phyloP scores from a whole-genome alignment of 129 eudicot species.

The Mikania micrantha region DNA sequence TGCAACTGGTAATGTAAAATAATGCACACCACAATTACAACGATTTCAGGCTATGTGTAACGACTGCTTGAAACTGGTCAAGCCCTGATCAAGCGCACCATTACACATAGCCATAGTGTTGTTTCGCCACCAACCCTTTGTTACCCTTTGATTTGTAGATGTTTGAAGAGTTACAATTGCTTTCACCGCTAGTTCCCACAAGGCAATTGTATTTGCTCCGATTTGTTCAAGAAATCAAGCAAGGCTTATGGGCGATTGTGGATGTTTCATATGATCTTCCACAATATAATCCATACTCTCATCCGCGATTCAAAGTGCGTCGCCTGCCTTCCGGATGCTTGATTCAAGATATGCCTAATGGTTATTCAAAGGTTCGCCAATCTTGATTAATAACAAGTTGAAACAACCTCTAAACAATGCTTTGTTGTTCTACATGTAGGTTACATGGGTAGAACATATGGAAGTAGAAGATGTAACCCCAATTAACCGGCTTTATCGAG shows the following conservation, averaged over 20 bases:
- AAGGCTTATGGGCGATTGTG: conserved; percentile 59
- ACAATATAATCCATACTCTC: conserved; percentile 22
- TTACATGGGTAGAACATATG: conserved; percentile 64
- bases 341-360: conserved; percentile 66
- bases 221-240: conserved; percentile 56
- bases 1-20: conserved; percentile 49
- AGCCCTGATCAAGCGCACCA: too few species aligned
- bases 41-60: too few species aligned
- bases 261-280: conserved; percentile 54
- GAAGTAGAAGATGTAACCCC: conserved; percentile 46
- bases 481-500: conserved; percentile 35
- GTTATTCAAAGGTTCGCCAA: conserved; percentile 46
- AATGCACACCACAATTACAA: not conserved
- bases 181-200: conserved; percentile 53
- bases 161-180: conserved; percentile 57
- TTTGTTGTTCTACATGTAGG: conserved; percentile 18
- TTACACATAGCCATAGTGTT: too few species aligned
- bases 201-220: conserved; percentile 49
- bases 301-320: conserved; percentile 28
- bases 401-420: not conserved
- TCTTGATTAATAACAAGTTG: not conserved
- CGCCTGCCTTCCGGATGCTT: conserved; percentile 72
- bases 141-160: conserved; percentile 45
- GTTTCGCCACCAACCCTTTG: not conserved
- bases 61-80: too few species aligned